Conservation (phyloP, 768 basidiomycete genomes). For the Porpolomopsis calyptriformis region DNA sequence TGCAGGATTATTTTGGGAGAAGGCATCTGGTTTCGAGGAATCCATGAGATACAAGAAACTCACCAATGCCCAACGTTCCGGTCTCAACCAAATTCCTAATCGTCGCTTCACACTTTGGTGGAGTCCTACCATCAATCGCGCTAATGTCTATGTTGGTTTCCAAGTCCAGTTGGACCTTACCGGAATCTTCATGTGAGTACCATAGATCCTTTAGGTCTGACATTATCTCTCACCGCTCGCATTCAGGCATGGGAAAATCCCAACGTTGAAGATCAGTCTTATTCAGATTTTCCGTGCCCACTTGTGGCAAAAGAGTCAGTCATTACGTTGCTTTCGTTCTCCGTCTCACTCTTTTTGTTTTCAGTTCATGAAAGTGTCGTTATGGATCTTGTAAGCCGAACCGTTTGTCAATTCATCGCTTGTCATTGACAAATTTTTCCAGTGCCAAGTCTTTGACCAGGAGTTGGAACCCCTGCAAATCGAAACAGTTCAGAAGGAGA, state of each 20-base stretch:
- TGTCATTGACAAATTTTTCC: not conserved
- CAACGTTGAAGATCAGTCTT: slow-evolving; percentile 95
- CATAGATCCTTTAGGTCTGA: not conserved
- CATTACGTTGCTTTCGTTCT: slow-evolving; percentile 17
- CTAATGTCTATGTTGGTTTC: slow-evolving; percentile 99
- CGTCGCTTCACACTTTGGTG: slow-evolving; percentile 99
- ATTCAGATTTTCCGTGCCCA: slow-evolving; percentile 99
- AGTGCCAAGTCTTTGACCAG: slow-evolving; percentile 99
- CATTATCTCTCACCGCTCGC: not conserved
- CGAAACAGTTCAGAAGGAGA: slow-evolving; percentile 99
- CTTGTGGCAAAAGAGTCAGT: slow-evolving; percentile 98
- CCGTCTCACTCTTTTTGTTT: slow-evolving; percentile 3
- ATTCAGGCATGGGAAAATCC: slow-evolving; percentile 90
- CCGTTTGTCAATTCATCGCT: not conserved
- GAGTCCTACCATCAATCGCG: slow-evolving; percentile 98
- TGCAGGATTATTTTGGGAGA: slow-evolving; percentile 91
- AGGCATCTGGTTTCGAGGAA: slow-evolving; percentile 93
- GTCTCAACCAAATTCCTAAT: slow-evolving; percentile 96
- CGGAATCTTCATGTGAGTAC: slow-evolving; percentile 77
- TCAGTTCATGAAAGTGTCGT: slow-evolving; percentile 84
- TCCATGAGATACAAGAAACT: slow-evolving; percentile 94
- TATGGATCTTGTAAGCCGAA: slow-evolving; percentile 63
- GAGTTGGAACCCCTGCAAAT: slow-evolving; percentile 97
- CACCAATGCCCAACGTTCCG: slow-evolving; percentile 96
- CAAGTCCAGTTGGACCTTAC: slow-evolving; percentile 98